These are phyloP conservation scores for Penicillium sp. DNA, from an alignment of 2,329 filamentous ascomycete genomes.

Conservation along the genomic window DNA sequence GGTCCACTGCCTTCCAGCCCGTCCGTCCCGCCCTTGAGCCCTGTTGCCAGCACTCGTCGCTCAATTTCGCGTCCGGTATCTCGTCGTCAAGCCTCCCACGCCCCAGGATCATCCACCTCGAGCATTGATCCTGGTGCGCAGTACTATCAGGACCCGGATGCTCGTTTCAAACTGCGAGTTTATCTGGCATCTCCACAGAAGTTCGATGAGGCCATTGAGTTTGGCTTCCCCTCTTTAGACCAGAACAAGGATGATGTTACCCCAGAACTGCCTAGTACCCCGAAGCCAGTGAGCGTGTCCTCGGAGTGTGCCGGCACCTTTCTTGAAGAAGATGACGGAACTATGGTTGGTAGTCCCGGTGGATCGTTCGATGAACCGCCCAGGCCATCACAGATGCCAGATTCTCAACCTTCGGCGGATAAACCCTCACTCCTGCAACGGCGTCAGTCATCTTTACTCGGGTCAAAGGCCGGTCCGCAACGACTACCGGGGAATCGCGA, in stretches of 20 bases:
- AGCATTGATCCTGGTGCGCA: slow-evolving; percentile 67
- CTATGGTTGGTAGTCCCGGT: slow-evolving; percentile 34
- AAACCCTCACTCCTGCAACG: slow-evolving; percentile 13
- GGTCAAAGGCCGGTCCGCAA: slow-evolving; percentile 44
- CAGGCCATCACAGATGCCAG: slow-evolving; percentile 4
- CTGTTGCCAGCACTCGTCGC: slow-evolving; percentile 23
- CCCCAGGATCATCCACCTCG: slow-evolving; percentile 49
- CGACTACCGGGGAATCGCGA: slow-evolving; percentile 63
- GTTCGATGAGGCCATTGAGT: slow-evolving; percentile 92
- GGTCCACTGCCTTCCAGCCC: slow-evolving; percentile 38
- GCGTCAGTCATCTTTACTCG: slow-evolving; percentile 18
- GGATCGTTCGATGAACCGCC: slow-evolving; percentile 20
- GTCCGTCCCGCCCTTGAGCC: slow-evolving; percentile 36
- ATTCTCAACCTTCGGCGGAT: slow-evolving; percentile 10
- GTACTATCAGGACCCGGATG: slow-evolving; percentile 87
- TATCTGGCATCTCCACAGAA: slow-evolving; percentile 88
- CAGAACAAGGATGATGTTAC: slow-evolving; percentile 27
- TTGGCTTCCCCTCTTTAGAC: slow-evolving; percentile 67
- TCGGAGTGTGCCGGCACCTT: slow-evolving; percentile 50
- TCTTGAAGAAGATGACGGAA: slow-evolving; percentile 47
- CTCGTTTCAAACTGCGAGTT: slow-evolving; percentile 75
- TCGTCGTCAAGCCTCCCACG: slow-evolving; percentile 50
- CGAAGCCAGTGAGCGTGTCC: slow-evolving; percentile 37
- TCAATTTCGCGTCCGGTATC: slow-evolving; percentile 40
- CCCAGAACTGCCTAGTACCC: slow-evolving; percentile 12